phyloP scores from a whole-genome alignment of 2,329 filamentous ascomycete genomes.

The Aspergillus sojae region DNA sequence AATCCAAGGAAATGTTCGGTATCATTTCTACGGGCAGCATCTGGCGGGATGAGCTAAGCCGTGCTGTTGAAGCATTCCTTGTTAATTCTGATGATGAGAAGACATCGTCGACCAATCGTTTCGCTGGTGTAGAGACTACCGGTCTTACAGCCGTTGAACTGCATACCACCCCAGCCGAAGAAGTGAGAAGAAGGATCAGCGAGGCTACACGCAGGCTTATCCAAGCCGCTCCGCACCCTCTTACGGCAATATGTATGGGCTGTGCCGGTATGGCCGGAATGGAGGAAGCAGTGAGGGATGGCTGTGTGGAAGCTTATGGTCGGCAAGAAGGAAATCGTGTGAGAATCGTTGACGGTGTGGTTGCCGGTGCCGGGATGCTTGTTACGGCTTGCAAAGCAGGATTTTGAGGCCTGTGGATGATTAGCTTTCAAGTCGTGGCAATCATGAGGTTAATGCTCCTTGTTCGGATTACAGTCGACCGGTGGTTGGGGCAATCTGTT shows the following conservation, averaged over 20 bases:
- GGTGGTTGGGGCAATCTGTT: not conserved
- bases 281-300: conserved; percentile 72
- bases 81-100: conserved; percentile 48
- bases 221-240: conserved; percentile 46
- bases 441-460: not conserved
- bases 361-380: conserved; percentile 41
- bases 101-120: conserved; percentile 51
- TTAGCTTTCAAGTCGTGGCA: not conserved
- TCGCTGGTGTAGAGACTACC: conserved; percentile 80
- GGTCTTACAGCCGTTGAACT: conserved; percentile 79
- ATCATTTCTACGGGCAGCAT: conserved; percentile 86
- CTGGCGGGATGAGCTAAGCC: conserved; percentile 74
- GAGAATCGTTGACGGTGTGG: conserved; percentile 72
- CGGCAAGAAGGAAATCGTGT: conserved; percentile 60
- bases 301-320: conserved; percentile 67
- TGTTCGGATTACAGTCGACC: not conserved
- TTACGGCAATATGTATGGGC: conserved; percentile 76
- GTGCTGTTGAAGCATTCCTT: conserved; percentile 67
- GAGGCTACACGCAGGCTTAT: conserved; percentile 71
- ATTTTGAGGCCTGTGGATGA: conserved; percentile 24
- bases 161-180: conserved; percentile 66
- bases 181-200: conserved; percentile 67
- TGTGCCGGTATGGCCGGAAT: conserved; percentile 91
- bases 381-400: conserved; percentile 41
- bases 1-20: conserved; percentile 63